phyloP scores from a whole-genome alignment of 495 filamentous ascomycete genomes.

The Ramalina intermedia region DNA sequence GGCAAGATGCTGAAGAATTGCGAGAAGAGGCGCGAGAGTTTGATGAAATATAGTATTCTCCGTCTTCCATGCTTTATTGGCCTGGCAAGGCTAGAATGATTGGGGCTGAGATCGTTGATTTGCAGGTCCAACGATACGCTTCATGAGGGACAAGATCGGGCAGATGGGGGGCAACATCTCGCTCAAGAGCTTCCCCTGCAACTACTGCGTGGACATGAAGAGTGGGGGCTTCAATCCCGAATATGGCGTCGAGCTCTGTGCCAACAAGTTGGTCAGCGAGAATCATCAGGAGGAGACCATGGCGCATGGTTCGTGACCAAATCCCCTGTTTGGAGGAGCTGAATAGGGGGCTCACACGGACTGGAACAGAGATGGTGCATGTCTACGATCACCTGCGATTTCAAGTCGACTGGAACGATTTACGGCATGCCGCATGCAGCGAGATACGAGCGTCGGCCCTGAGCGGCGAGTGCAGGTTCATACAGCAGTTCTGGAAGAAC shows the following conservation, averaged over 20 bases:
- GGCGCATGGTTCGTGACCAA: conserved; percentile 40
- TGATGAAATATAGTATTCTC: not conserved
- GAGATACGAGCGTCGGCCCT: conserved; percentile 92
- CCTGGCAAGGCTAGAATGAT: not conserved
- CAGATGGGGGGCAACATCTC: conserved; percentile 65
- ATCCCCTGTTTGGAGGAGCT: not conserved
- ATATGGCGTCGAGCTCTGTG: conserved; percentile 78
- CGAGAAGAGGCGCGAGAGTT: not conserved
- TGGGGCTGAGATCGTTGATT: not conserved
- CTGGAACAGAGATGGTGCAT: conserved; percentile 68
- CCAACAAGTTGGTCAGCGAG: conserved; percentile 64
- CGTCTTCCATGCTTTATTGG: not conserved
- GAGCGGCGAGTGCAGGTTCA: conserved; percentile 88
- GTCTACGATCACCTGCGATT: conserved; percentile 87
- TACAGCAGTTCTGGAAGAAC: conserved; percentile 65
- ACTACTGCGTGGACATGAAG: conserved; percentile 52
- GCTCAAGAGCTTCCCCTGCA: conserved; percentile 61
- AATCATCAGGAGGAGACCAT: conserved; percentile 82
- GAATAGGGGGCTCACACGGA: not conserved
- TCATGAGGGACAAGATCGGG: conserved; percentile 61
- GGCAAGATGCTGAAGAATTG: not conserved
- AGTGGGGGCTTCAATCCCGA: conserved; percentile 70
- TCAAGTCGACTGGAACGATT: conserved; percentile 65
- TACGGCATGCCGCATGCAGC: conserved; percentile 88
- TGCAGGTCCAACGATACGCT: conserved; percentile 64